A percentile compares a stretch with the other conserved stretches of the same genome.
These are phyloP conservation scores for Saccharata proteae DNA, from an alignment of 2,329 filamentous ascomycete species.

Conservation along the genomic window DNA sequence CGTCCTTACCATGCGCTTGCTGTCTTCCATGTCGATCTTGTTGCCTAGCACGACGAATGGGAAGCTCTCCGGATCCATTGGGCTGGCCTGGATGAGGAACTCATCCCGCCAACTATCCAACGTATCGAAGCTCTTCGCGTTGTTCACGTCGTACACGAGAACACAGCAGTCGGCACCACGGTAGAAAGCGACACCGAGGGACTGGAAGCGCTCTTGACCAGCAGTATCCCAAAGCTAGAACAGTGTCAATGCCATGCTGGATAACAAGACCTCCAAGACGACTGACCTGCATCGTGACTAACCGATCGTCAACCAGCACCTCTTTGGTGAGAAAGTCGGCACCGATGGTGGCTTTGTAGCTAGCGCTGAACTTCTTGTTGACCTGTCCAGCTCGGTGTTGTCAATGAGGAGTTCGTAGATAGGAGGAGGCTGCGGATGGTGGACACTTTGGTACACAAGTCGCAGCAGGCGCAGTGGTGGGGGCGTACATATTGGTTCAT, in stretches of 20 bases:
- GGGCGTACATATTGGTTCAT: conserved; percentile 99
- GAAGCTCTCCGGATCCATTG: conserved; percentile 92
- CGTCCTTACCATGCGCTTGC: conserved; percentile 68
- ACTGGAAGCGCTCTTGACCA: conserved; percentile 95
- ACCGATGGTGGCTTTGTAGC: conserved; percentile 98
- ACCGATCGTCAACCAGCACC: conserved; percentile 88
- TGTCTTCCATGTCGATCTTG: conserved; percentile 98
- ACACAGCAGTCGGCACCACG: conserved; percentile 96
- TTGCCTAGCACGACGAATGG: conserved; percentile 97
- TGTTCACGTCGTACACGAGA: conserved; percentile 96
- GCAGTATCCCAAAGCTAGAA: conserved; percentile 90
- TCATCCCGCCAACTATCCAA: conserved; percentile 98
- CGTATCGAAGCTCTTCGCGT: conserved; percentile 97
- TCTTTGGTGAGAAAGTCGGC: conserved; percentile 98
- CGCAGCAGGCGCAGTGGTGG: conserved; percentile 1
- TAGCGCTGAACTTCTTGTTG: conserved; percentile 99
- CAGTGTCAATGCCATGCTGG: conserved; percentile 11
- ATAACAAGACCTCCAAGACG: background rate
- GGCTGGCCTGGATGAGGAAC: conserved; percentile 93
- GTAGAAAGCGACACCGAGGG: conserved; percentile 93
- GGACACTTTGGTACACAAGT: too few relatives aligned
- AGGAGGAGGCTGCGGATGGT: too few relatives aligned
- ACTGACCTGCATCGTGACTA: conserved; percentile 93
- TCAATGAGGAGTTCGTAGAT: conserved; percentile 2
- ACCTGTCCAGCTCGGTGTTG: conserved; percentile 49